Evolutionary conservation across 139 green algal species (phyloP), one percentile per base, ranked within the genome.

Genomic region (Micromonas pusilla): DNA sequence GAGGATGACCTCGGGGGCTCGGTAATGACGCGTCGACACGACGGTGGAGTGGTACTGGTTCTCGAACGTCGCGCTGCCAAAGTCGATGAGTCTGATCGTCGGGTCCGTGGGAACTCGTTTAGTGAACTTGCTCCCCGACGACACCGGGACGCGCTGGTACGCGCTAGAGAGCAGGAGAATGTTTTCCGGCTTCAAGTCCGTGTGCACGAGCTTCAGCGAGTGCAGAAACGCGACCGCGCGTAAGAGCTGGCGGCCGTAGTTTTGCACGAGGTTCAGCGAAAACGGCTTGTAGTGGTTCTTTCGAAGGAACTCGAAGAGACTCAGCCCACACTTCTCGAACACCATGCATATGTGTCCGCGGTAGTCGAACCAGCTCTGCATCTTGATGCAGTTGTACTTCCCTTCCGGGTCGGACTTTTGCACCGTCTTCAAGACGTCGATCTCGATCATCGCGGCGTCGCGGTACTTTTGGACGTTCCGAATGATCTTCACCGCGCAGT

Each of bases 131-230:
- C 57, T 74, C 52, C 16, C 63, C 23, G 28, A 39, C 21, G n/a
- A 36, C 62, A 70, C 63, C 9, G 45, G 45, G n/a, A 70, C 63
- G 20, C 63, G 63, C 63, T 39, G 28, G 63, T 70, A 70, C 63
- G 28, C 63, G 1, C 28, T 32, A 34, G 63, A 6, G 21, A 63
- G n/a, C 16, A 97, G 83, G 65, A 99, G 86, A 65, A 99, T 96
- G 89, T 99, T 99, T 82, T 99, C 95, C 13, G 95, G 95, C 89
- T 99, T 99, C 1, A 99, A 82, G 81, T 99, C 95, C 1, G 95
- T 99, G 87, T 99, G 95, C 30, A 97, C 87, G 30, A 99, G 84
- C 19, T 80, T 64, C 34, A 97, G 84, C 60, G 88, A 83, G 82
- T 99, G 96, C 89, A 99, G 86, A 86, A 91, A 88, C 2, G 73